Evolutionary conservation across 2,329 filamentous ascomycete genomes (phyloP).

Genomic region (Berkeleyomyces basicola): DNA sequence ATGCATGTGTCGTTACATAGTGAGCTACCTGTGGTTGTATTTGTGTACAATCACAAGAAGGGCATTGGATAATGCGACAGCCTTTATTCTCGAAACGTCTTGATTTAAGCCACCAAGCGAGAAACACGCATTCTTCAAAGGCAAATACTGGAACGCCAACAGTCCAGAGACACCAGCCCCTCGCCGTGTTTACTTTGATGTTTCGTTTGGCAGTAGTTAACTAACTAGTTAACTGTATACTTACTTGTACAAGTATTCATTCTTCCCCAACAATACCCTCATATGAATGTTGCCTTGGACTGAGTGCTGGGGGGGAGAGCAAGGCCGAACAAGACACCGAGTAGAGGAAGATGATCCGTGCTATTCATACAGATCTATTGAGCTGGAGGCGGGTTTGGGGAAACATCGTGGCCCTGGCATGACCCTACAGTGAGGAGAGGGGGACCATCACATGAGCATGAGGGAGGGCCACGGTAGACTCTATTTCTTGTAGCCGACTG

Average conservation of each 20-base stretch:
- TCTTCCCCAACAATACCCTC: too few species aligned
- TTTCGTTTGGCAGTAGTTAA: too few species aligned
- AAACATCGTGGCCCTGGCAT: background rate
- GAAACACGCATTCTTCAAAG: constrained; percentile 1
- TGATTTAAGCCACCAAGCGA: background rate
- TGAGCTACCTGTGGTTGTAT: too few species aligned
- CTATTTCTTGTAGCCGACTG: background rate
- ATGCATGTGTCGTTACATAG: too few species aligned
- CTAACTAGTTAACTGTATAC: too few species aligned
- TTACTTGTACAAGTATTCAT: too few species aligned
- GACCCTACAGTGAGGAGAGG: background rate
- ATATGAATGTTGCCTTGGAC: too few species aligned
- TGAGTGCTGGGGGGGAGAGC: background rate
- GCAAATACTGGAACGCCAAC: background rate
- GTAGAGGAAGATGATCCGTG: background rate
- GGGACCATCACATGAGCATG: background rate
- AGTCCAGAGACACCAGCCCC: too few species aligned
- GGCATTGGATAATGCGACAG: background rate
- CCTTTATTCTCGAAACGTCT: background rate
- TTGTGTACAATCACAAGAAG: too few species aligned
- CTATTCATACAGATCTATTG: background rate
- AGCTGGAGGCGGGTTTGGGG: background rate
- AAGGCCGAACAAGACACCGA: background rate
- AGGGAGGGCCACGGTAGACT: background rate
- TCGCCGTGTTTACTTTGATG: too few species aligned